These are phyloP conservation scores for Chlorella vulgaris DNA, from an alignment of 139 green algal species.

Conservation along the genomic window DNA sequence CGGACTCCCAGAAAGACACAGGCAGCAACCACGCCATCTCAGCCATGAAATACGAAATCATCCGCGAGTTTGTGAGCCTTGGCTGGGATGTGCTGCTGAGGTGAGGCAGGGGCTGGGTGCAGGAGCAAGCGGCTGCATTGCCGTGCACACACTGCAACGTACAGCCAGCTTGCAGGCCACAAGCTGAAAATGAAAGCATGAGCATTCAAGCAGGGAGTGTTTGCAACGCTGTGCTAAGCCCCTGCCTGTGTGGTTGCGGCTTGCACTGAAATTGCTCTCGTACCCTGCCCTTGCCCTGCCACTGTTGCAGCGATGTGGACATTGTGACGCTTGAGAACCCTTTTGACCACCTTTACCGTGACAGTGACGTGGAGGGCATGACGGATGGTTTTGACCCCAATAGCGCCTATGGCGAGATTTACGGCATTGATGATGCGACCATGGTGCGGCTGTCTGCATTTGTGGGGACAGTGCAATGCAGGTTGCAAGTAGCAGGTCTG, in stretches of 20 bases:
- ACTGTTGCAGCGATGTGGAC: conserved; percentile 47
- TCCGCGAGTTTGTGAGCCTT: conserved; percentile 31
- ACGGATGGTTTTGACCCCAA: conserved; percentile 76
- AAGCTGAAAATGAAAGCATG: too few species aligned
- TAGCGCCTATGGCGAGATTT: conserved; percentile 88
- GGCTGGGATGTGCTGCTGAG: not conserved
- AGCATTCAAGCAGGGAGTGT: too few species aligned
- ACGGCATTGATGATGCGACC: conserved; percentile 83
- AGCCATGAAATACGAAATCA: conserved; percentile 81
- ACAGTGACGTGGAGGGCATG: conserved; percentile 80
- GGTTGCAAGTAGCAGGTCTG: too few species aligned
- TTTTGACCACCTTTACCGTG: conserved; percentile 72
- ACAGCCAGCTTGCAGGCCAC: not conserved
- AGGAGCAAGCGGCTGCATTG: not conserved
- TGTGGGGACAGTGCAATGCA: not conserved
- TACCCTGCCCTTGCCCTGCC: not conserved
- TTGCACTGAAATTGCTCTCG: not conserved
- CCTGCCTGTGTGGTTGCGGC: not conserved
- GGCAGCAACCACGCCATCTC: conserved; percentile 77
- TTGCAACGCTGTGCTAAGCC: not conserved
- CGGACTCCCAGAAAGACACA: conserved; percentile 48
- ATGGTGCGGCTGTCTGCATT: conserved; percentile 61
- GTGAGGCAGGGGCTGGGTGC: not conserved
- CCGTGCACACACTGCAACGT: not conserved
- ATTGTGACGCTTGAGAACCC: conserved; percentile 67